These are phyloP conservation scores for Trichoderma asperelloides DNA, from an alignment of 495 filamentous ascomycete genomes.

Conservation along the genomic window DNA sequence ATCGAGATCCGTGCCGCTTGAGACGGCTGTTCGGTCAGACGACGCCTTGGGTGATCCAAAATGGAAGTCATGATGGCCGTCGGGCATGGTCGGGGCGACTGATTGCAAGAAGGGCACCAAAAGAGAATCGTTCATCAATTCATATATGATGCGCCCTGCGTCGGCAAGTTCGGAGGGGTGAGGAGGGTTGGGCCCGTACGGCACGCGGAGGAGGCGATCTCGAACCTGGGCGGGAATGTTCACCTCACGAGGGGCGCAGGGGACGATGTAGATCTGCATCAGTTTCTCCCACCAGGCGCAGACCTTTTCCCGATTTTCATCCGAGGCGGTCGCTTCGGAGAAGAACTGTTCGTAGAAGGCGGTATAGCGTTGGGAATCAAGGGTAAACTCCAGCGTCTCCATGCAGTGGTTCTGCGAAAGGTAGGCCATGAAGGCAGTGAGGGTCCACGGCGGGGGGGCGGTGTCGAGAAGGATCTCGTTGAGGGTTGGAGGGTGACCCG, in stretches of 20 bases:
- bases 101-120: conserved; percentile 73
- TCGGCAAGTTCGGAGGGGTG: conserved; percentile 68
- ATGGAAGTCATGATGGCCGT: neutral
- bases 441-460: conserved; percentile 83
- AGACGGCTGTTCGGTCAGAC: conserved; percentile 31
- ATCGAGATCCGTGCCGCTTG: conserved; percentile 26
- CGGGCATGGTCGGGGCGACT: conserved; percentile 17
- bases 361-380: conserved; percentile 87
- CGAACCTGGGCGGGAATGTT: conserved; percentile 85
- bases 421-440: conserved; percentile 93
- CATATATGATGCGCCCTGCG: conserved; percentile 87
- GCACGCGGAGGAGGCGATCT: conserved; percentile 62
- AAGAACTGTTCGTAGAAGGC: conserved; percentile 24
- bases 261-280: conserved; percentile 65
- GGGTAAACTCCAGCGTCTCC: conserved; percentile 94
- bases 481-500: conserved; percentile 65
- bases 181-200: conserved; percentile 56
- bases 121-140: conserved; percentile 95
- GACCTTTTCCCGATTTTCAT: conserved; percentile 58
- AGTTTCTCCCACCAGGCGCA: conserved; percentile 62
- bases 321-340: neutral
- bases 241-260: conserved; percentile 78
- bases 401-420: conserved; percentile 96
- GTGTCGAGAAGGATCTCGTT: conserved; percentile 80
- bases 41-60: conserved; percentile 29